These are phyloP conservation scores for Talaromyces piceae DNA, from an alignment of 2,329 filamentous ascomycete genomes.

Conservation along the genomic window DNA sequence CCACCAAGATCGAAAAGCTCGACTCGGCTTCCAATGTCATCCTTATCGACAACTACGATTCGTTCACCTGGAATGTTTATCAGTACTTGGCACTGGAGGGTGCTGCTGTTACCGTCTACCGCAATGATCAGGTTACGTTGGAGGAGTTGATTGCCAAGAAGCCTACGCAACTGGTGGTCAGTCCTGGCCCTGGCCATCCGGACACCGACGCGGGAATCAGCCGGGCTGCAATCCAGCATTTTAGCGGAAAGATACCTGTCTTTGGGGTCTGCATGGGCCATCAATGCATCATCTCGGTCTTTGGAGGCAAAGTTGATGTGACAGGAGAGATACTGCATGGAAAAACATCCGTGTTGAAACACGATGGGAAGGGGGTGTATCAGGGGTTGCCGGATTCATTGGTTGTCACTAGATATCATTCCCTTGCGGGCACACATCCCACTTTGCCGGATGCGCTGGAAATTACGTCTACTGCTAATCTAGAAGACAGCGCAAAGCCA, in stretches of 20 bases:
- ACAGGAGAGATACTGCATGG: constrained; percentile 96
- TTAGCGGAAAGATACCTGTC: constrained; percentile 88
- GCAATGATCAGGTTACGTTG: constrained; percentile 85
- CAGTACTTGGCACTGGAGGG: constrained; percentile 97
- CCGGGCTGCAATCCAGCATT: constrained; percentile 82
- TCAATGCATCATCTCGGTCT: constrained; percentile 95
- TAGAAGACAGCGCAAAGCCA: constrained; percentile 61
- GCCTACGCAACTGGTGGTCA: constrained; percentile 90
- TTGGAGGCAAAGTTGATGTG: constrained; percentile 82
- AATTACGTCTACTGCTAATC: constrained; percentile 73
- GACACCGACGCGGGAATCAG: constrained; percentile 86
- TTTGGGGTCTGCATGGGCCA: constrained; percentile 99
- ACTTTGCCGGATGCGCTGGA: constrained; percentile 81
- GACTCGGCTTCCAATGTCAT: constrained; percentile 81
- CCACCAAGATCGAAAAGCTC: constrained; percentile 64
- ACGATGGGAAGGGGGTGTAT: constrained; percentile 91
- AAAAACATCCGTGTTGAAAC: constrained; percentile 84
- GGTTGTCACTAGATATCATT: constrained; percentile 92
- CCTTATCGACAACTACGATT: constrained; percentile 98
- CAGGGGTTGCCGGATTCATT: constrained; percentile 69
- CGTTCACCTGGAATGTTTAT: constrained; percentile 99
- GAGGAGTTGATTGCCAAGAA: constrained; percentile 75
- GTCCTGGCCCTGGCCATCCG: constrained; percentile 90
- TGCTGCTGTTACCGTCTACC: constrained; percentile 77
- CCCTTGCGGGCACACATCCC: constrained; percentile 81